Evolutionary conservation across 495 filamentous ascomycete species (phyloP).

Genomic region (Cercophora scortea): DNA sequence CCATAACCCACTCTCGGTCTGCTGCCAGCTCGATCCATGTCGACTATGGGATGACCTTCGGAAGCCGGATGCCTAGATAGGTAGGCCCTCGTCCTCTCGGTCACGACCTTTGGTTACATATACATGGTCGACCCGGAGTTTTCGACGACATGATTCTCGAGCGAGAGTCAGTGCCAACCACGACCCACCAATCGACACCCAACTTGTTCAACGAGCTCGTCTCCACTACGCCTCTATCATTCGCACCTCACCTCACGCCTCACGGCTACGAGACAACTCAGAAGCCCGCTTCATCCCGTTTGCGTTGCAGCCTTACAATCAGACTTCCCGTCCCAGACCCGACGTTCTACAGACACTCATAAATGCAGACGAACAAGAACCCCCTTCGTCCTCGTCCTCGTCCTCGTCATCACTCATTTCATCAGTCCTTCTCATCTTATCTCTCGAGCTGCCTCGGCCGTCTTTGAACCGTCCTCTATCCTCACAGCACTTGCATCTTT

Average conservation of each 20-base stretch:
- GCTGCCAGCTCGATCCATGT: slow-evolving; percentile 7
- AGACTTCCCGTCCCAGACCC: slow-evolving; percentile 12
- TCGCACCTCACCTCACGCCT: slow-evolving; percentile 9
- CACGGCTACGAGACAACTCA: slow-evolving; percentile 5
- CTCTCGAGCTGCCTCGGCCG: too few relatives aligned
- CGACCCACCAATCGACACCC: background rate
- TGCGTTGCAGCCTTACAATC: slow-evolving; percentile 17
- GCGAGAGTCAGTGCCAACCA: background rate
- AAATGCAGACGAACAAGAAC: slow-evolving; percentile 1
- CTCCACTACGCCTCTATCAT: background rate
- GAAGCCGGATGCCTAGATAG: slow-evolving; percentile 11
- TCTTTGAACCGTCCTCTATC: too few relatives aligned
- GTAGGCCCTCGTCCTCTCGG: slow-evolving; percentile 9
- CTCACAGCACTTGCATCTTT: too few relatives aligned
- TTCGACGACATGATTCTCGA: slow-evolving; percentile 2
- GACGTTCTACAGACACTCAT: slow-evolving; percentile 19
- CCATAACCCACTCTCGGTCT: slow-evolving; percentile 9
- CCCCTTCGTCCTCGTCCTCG: too few relatives aligned
- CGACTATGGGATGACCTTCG: slow-evolving; percentile 14
- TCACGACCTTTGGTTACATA: background rate
- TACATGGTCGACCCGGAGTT: background rate
- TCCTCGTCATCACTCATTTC: too few relatives aligned
- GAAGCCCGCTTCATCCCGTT: slow-evolving; percentile 18
- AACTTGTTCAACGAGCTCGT: slow-evolving; percentile 1
- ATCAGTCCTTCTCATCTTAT: too few relatives aligned